Conservation (phyloP, 2,329 filamentous ascomycete genomes). For the Microcyclospora pomicola region DNA sequence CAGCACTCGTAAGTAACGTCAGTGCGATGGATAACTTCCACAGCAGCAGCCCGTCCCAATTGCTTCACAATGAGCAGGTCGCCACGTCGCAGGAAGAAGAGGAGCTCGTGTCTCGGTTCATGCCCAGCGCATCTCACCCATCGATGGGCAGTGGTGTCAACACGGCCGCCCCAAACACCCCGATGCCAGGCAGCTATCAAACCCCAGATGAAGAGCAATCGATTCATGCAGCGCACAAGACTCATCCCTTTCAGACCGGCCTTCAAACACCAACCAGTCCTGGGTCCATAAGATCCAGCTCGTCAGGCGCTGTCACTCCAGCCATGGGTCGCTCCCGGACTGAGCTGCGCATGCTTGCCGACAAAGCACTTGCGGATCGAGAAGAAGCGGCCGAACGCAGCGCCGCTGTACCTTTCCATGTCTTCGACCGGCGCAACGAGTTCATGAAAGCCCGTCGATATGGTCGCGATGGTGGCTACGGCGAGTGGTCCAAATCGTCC, state of each 20-base stretch:
- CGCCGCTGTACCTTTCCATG: constrained; percentile 17
- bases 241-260: constrained; percentile 8
- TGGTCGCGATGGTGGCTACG: constrained; percentile 1
- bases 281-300: constrained; percentile 15
- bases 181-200: constrained; percentile 16
- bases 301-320: constrained; percentile 19
- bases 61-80: constrained; percentile 12
- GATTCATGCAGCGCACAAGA: constrained; percentile 2
- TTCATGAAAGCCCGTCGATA: constrained; percentile 19
- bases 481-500: constrained; percentile 1
- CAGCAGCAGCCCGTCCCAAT: constrained; percentile 17
- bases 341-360: constrained; percentile 19
- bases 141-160: constrained; percentile 16
- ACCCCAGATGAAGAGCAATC: constrained; percentile 15
- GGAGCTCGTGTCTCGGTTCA: constrained; percentile 21
- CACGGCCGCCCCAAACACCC: constrained; percentile 15
- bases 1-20: constrained; percentile 19
- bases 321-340: constrained; percentile 18
- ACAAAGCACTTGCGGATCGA: constrained; percentile 21
- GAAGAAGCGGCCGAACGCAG: constrained; percentile 15
- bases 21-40: constrained; percentile 18
- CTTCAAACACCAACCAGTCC: constrained; percentile 12
- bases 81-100: constrained; percentile 11
- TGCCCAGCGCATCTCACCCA: constrained; percentile 19
- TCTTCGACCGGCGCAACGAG: constrained; percentile 22